phyloP scores from a whole-genome alignment of 306 rosid genomes.

The Corylus americana region DNA sequence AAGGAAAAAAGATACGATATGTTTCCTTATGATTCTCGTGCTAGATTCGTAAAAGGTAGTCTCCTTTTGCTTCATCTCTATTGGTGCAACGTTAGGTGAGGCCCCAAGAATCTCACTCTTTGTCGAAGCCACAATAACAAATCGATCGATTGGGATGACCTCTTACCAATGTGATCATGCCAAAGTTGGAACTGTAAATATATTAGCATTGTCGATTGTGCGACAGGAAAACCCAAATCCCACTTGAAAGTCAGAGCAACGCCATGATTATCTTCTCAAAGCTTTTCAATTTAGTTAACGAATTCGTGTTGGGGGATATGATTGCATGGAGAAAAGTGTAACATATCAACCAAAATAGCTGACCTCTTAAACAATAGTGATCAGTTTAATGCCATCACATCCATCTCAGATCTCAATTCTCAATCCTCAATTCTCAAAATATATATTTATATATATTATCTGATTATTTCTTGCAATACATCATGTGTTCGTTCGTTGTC shows the following conservation, averaged over 20 bases:
- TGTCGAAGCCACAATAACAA: conserved; percentile 25
- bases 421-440: not conserved
- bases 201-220: not conserved
- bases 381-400: too few species aligned
- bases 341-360: conserved; percentile 24
- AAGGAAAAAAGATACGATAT: not conserved
- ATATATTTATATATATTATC: not conserved
- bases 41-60: conserved; percentile 9
- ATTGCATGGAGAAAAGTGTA: conserved; percentile 26
- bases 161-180: conserved; percentile 13
- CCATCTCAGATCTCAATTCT: too few species aligned
- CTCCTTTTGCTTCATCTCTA: not conserved
- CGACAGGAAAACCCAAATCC: conserved; percentile 1
- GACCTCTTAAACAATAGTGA: not conserved
- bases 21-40: conserved; percentile 1
- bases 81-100: conserved; percentile 28
- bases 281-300: conserved; percentile 28
- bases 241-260: conserved; percentile 34
- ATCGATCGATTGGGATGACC: conserved; percentile 11
- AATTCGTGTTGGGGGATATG: conserved; percentile 19
- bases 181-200: not conserved
- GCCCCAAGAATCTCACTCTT: conserved; percentile 8
- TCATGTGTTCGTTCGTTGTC: not conserved
- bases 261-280: conserved; percentile 37
- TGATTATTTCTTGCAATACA: conserved; percentile 5